Base-by-base conservation (phyloP, 169 alveolate genomes). In the Cryptosporidium viatorum region DNA sequence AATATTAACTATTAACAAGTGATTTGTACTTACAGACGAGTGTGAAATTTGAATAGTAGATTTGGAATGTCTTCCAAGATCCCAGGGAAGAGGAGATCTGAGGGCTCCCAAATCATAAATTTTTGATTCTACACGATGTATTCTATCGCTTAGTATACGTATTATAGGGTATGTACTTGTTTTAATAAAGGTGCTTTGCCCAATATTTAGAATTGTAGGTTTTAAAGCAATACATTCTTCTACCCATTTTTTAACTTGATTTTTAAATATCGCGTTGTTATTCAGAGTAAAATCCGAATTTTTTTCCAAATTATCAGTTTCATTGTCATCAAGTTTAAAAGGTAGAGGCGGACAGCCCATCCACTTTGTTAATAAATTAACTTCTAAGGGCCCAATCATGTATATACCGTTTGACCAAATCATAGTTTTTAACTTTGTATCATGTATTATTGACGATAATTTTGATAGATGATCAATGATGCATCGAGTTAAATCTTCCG, bases 11-110 rank as follows among this genome's bases (percentile, higher is more conserved):
- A 96, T 93, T 31, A 95, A 67, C 52, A 96, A 91, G 86, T 96
- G 98, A 6, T 96, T 93, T 29, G 95, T 92, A 1, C 97, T 95
- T 29, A 96, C 98, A 12, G 98, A 95, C 0, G 97, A 93, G 91
- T 96, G 98, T 1, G 98, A 96, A 71, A 96, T 85, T 71, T 95
- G 97, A 39, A 96, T 71, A 71, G 95, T 93, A 37, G 97, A 93
- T 84, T 95, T 95, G 62, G 91, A 94, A 84, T 96, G 98, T 39
- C 98, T 89, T 8, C 98, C 98, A 12, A 95, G 93, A 74, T 96
- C 98, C 98, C 98, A 96, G 12, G 98, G 98, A 68, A 96, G 93
- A 23, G 89, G 75, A 43, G 89, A 62, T 9, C 89, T 80, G 18
- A 80, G 59, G 8, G 41, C 26, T 37, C 89, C 89, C 41, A 80